phyloP scores from a whole-genome alignment of 1,139 yeast species.

The Sugiyamaella sp. region DNA sequence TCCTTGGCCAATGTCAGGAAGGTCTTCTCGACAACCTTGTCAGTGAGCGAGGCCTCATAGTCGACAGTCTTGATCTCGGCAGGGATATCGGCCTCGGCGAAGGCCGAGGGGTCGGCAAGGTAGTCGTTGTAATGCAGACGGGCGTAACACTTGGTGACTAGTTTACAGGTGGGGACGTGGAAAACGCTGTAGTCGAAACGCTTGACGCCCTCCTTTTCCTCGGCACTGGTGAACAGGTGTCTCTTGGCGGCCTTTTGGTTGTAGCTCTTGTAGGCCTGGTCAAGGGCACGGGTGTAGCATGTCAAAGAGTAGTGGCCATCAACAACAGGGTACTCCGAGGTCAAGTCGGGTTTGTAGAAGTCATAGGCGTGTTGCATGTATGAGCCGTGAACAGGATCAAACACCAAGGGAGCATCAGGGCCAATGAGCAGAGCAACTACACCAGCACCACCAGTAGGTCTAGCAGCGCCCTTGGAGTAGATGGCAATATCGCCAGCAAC shows the following conservation, averaged over 20 bases:
- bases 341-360: conserved; percentile 96
- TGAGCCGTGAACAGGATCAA: conserved; percentile 86
- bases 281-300: conserved; percentile 94
- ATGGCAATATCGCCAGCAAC: conserved; percentile 98
- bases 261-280: conserved; percentile 80
- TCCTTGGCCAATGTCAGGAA: conserved; percentile 82
- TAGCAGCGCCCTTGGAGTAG: conserved; percentile 95
- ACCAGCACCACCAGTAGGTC: conserved; percentile 99
- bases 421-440: conserved; percentile 94
- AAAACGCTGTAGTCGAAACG: conserved; percentile 93
- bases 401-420: conserved; percentile 95
- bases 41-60: conserved; percentile 79
- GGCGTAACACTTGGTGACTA: conserved; percentile 91
- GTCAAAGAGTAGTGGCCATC: conserved; percentile 95
- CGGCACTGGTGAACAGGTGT: conserved; percentile 41
- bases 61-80: conserved; percentile 66
- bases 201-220: conserved; percentile 46
- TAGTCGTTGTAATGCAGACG: conserved; percentile 90
- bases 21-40: conserved; percentile 80
- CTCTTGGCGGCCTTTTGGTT: conserved; percentile 74
- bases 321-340: conserved; percentile 94
- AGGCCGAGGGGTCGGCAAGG: conserved; percentile 59
- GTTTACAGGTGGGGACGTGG: conserved; percentile 98
- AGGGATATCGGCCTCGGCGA: conserved; percentile 52
- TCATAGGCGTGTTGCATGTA: conserved; percentile 97